A percentile compares a stretch with the other conserved stretches of the same genome.
Evolutionary conservation across 2,329 filamentous ascomycete genomes (phyloP).

Genomic region (Alternaria viburni): DNA sequence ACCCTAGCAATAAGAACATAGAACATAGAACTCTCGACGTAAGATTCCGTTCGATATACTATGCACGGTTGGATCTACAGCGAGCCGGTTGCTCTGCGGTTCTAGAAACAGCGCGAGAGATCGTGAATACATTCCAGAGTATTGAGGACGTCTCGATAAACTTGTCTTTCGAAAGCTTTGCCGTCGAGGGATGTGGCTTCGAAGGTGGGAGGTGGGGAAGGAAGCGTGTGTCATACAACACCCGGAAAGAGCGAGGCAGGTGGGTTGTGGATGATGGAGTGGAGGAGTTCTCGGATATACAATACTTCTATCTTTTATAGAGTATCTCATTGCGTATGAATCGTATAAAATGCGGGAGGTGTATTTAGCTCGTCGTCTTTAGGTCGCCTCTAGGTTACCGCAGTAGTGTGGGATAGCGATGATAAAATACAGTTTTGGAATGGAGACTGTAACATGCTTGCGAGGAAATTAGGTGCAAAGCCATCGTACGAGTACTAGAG

Average conservation of each 20-base stretch:
- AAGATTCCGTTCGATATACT: background rate
- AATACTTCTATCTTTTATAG: too few species aligned
- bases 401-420: too few species aligned
- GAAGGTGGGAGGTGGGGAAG: background rate
- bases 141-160: background rate
- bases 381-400: too few species aligned
- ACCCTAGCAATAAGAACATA: background rate
- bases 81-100: background rate
- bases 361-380: too few species aligned
- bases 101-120: background rate
- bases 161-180: background rate
- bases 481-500: too few species aligned
- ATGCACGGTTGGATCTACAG: background rate
- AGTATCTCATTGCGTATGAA: too few species aligned
- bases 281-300: too few species aligned
- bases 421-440: background rate
- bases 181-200: background rate
- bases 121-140: background rate
- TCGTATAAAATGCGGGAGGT: too few species aligned
- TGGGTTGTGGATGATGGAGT: background rate
- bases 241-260: background rate
- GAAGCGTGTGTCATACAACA: background rate
- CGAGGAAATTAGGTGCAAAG: background rate
- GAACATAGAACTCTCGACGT: background rate
- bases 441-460: background rate